These are phyloP conservation scores for Zygoascus biomembranicola DNA, from an alignment of 805 yeast genomes.

Conservation along the genomic window DNA sequence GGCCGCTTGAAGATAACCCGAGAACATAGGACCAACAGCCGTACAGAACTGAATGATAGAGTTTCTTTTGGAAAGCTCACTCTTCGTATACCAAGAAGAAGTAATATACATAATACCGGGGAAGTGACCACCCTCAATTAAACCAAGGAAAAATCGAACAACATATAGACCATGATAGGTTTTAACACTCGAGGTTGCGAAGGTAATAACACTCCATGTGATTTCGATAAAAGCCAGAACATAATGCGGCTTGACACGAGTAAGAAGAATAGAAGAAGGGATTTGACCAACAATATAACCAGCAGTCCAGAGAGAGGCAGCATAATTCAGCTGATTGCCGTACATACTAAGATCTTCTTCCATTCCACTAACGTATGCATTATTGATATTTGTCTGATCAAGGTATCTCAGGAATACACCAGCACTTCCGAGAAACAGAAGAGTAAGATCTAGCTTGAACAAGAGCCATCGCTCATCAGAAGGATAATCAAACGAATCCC, in stretches of 20 bases:
- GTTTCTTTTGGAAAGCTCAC: slow-evolving; percentile 55
- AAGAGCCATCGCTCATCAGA: slow-evolving; percentile 41
- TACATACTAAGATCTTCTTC: slow-evolving; percentile 45
- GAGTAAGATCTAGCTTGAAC: slow-evolving; percentile 43
- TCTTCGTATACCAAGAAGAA: slow-evolving; percentile 51
- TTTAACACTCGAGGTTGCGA: slow-evolving; percentile 44
- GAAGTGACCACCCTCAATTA: slow-evolving; percentile 60
- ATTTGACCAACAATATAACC: slow-evolving; percentile 55
- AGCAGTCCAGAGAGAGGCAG: slow-evolving; percentile 49
- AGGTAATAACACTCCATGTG: slow-evolving; percentile 60
- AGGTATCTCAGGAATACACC: slow-evolving; percentile 42
- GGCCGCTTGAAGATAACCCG: slow-evolving; percentile 56
- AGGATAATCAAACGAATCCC: slow-evolving; percentile 27
- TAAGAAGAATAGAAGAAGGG: slow-evolving; percentile 52
- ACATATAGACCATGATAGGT: slow-evolving; percentile 48
- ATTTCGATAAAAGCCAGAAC: slow-evolving; percentile 49
- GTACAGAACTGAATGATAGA: slow-evolving; percentile 56
- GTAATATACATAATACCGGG: slow-evolving; percentile 36
- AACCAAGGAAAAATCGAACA: slow-evolving; percentile 57
- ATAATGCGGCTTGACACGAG: slow-evolving; percentile 46
- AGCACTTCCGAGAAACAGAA: slow-evolving; percentile 42
- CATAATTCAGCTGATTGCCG: slow-evolving; percentile 54
- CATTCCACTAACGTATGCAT: slow-evolving; percentile 63
- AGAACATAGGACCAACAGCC: slow-evolving; percentile 51
- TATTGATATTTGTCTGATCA: slow-evolving; percentile 36